Evolutionary conservation across 129 eudicot genomes (phyloP).

Genomic region (Chrysanthemum lavandulifolium): DNA sequence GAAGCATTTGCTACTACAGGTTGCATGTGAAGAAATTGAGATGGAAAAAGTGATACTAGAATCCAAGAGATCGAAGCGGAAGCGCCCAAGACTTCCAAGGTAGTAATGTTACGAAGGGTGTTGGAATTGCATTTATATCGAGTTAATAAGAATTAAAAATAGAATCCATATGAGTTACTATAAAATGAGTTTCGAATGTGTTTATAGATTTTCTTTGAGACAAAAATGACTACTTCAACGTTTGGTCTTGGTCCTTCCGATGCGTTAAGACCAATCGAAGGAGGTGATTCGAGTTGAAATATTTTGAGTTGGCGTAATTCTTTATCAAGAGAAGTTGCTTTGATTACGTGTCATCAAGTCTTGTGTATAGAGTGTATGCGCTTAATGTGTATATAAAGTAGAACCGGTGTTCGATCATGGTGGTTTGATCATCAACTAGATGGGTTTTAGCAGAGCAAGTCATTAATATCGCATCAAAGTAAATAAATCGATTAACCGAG

Average conservation of each 20-base stretch:
- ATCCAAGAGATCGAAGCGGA: too few species aligned
- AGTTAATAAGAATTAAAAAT: too few species aligned
- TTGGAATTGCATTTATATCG: too few species aligned
- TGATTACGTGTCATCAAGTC: constrained; percentile 53
- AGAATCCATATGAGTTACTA: too few species aligned
- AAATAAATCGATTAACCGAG: background rate
- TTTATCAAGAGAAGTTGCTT: constrained; percentile 66
- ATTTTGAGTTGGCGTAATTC: constrained; percentile 62
- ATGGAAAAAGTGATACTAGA: too few species aligned
- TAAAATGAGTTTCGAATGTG: too few species aligned
- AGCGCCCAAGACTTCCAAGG: too few species aligned
- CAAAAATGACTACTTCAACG: constrained; percentile 74
- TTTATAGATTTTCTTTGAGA: constrained; percentile 22
- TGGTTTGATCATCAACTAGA: constrained; percentile 40
- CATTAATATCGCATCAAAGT: constrained; percentile 53
- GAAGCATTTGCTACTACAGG: too few species aligned
- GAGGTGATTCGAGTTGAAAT: constrained; percentile 66
- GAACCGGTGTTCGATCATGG: constrained; percentile 56
- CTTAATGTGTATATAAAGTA: constrained; percentile 63
- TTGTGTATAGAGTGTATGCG: constrained; percentile 72
- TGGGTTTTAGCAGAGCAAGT: constrained; percentile 30
- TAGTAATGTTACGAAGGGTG: too few species aligned
- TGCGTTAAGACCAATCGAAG: constrained; percentile 70
- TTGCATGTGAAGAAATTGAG: too few species aligned
- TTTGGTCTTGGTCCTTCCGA: constrained; percentile 73